Conservation (phyloP, 352 stramenopile genomes). For the Globisporangium carolinianum region DNA sequence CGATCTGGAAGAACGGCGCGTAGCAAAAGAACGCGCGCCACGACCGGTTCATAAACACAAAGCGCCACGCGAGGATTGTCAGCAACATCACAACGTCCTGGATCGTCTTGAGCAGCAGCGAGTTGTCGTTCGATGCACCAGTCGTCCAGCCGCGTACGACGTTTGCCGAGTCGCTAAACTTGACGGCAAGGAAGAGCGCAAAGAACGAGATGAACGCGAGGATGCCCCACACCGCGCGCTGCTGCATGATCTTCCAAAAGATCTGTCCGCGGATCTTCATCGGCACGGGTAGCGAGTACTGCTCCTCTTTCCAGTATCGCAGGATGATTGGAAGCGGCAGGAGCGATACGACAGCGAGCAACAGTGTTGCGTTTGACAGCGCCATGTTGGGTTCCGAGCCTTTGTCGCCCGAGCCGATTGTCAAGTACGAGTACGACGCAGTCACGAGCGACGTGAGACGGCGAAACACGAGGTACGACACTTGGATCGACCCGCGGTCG, state of each 20-base stretch:
- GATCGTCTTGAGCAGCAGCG: slow-evolving; percentile 17
- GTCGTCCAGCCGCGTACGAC: slow-evolving; percentile 20
- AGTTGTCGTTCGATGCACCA: slow-evolving; percentile 12
- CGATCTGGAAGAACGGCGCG: slow-evolving; percentile 22
- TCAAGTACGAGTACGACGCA: not conserved
- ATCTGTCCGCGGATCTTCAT: slow-evolving; percentile 29
- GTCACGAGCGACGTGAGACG: slow-evolving; percentile 12
- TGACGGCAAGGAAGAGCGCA: slow-evolving; percentile 30
- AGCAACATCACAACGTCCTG: slow-evolving; percentile 15
- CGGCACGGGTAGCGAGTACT: slow-evolving; percentile 29
- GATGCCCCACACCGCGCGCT: slow-evolving; percentile 42
- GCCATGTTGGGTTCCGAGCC: slow-evolving; percentile 1
- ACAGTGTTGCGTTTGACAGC: slow-evolving; percentile 14
- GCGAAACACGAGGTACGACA: slow-evolving; percentile 31
- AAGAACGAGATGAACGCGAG: slow-evolving; percentile 37
- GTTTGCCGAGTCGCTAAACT: slow-evolving; percentile 16
- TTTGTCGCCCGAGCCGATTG: slow-evolving; percentile 9
- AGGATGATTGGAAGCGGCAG: slow-evolving; percentile 25
- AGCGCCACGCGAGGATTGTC: slow-evolving; percentile 27
- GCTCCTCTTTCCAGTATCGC: slow-evolving; percentile 35
- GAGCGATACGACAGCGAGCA: slow-evolving; percentile 23
- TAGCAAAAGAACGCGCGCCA: slow-evolving; percentile 31
- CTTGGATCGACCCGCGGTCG: slow-evolving; percentile 25
- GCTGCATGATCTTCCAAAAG: slow-evolving; percentile 44
- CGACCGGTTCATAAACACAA: slow-evolving; percentile 33